A percentile compares a stretch with the other conserved stretches of the same genome.
Conservation (phyloP, 495 filamentous ascomycete species). For the Stereocaulon alpinum region DNA sequence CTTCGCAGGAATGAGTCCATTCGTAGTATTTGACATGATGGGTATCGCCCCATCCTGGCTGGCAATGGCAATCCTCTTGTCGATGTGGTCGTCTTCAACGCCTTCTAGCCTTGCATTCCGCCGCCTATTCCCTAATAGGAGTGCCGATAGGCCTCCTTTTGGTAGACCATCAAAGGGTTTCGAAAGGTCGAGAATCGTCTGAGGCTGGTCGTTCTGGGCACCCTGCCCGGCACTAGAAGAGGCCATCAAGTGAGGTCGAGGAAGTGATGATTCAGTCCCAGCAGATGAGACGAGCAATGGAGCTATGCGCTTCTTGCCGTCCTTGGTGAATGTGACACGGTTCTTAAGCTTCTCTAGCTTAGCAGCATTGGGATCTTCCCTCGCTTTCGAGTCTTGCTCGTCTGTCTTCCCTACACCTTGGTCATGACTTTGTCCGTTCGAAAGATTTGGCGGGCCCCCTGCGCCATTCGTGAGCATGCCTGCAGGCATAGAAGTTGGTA, state of each 20-base stretch:
- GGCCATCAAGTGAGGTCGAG: constrained; percentile 71
- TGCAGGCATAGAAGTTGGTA: constrained; percentile 24
- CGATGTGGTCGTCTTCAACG: constrained; percentile 56
- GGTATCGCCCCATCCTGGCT: constrained; percentile 56
- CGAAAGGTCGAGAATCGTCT: constrained; percentile 79
- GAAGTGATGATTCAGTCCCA: constrained; percentile 74
- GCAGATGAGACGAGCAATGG: constrained; percentile 82
- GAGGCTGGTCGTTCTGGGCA: constrained; percentile 58
- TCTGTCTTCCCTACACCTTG: constrained; percentile 3
- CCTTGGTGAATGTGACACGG: constrained; percentile 87
- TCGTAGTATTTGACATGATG: constrained; percentile 63
- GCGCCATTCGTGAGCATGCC: constrained; percentile 15
- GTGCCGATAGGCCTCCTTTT: constrained; percentile 71
- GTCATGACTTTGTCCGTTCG: constrained; percentile 22
- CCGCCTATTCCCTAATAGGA: constrained; percentile 88
- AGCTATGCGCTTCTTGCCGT: constrained; percentile 91
- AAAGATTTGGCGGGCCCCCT: not conserved
- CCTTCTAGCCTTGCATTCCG: constrained; percentile 58
- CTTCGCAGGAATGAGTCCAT: constrained; percentile 62
- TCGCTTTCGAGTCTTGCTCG: constrained; percentile 34
- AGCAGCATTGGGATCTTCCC: constrained; percentile 51
- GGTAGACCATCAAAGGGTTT: constrained; percentile 92
- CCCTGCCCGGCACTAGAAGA: constrained; percentile 48
- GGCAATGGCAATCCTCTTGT: constrained; percentile 48
- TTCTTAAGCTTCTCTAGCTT: constrained; percentile 75